Percentiles rank a stretch among this genome's conserved stretches.
These are phyloP conservation scores for Bombardia bombarda DNA, from an alignment of 495 filamentous ascomycete genomes.

Conservation along the genomic window DNA sequence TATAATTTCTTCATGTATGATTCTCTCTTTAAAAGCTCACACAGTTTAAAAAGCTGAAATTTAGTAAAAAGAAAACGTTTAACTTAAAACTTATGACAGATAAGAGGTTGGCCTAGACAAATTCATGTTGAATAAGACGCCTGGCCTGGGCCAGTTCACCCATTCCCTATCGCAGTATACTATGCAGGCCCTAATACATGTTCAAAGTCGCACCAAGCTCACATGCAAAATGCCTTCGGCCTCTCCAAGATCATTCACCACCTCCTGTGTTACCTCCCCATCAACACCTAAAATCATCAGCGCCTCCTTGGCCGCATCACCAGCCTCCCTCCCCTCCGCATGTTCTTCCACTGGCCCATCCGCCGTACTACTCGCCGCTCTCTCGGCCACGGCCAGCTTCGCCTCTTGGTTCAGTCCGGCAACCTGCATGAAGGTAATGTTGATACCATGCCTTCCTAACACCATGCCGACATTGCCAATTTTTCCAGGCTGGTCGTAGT, in stretches of 20 bases:
- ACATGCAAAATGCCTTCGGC: constrained; percentile 57
- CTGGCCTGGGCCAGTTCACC: too few species aligned
- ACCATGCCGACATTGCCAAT: constrained; percentile 61
- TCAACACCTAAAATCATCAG: constrained; percentile 68
- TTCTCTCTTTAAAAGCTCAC: too few species aligned
- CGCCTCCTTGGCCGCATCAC: constrained; percentile 42
- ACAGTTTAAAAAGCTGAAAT: too few species aligned
- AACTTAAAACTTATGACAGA: too few species aligned
- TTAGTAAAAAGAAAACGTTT: too few species aligned
- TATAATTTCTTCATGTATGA: too few species aligned
- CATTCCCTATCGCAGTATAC: too few species aligned
- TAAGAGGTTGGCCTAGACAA: too few species aligned
- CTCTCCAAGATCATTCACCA: constrained; percentile 44
- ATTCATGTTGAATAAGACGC: too few species aligned
- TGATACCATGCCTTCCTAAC: constrained; percentile 55
- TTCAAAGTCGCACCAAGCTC: constrained; percentile 45
- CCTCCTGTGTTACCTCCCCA: constrained; percentile 43
- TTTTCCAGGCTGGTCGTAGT: constrained; percentile 65
- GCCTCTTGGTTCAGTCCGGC: constrained; percentile 39
- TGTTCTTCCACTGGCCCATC: constrained; percentile 12
- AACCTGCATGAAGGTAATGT: constrained; percentile 66
- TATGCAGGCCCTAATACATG: background rate
- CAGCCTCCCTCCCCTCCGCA: constrained; percentile 7
- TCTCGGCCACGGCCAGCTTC: constrained; percentile 10
- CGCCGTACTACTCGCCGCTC: constrained; percentile 6